These are phyloP conservation scores for Whalleya microplaca DNA, from an alignment of 2,329 filamentous ascomycete species.

Conservation along the genomic window DNA sequence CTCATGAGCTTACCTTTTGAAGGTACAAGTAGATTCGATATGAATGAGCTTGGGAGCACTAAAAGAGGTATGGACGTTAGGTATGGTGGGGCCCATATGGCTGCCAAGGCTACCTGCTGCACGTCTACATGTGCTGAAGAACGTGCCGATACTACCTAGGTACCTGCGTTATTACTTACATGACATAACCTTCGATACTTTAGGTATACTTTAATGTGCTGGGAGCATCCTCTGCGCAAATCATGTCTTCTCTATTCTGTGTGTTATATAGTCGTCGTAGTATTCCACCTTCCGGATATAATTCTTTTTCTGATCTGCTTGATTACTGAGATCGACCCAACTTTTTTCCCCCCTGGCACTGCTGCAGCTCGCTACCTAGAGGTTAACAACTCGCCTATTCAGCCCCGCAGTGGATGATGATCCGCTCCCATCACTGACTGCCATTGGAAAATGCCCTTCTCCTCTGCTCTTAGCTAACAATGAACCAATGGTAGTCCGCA, in stretches of 20 bases:
- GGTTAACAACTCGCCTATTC: slow-evolving; percentile 12
- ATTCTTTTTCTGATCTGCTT: background rate
- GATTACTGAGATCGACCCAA: background rate
- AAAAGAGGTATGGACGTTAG: background rate
- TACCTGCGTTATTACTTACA: background rate
- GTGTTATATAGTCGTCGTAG: too few species aligned
- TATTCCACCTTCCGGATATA: too few species aligned
- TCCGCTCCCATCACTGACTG: slow-evolving; percentile 21
- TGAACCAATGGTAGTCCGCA: slow-evolving; percentile 28
- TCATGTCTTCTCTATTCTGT: too few species aligned
- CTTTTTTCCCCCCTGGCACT: background rate
- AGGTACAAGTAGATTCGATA: background rate
- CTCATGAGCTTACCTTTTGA: background rate
- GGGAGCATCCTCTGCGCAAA: too few species aligned
- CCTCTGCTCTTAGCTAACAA: slow-evolving; percentile 13
- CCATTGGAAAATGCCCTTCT: slow-evolving; percentile 12
- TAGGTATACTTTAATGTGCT: too few species aligned
- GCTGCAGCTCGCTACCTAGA: background rate
- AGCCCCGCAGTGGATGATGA: slow-evolving; percentile 19
- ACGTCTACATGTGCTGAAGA: background rate
- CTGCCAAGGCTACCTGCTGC: background rate
- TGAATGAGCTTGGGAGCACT: background rate
- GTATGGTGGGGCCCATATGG: too few species aligned
- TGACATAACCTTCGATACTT: too few species aligned
- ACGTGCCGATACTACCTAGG: too few species aligned